Percentiles rank a stretch among this genome's conserved stretches.
These are phyloP conservation scores for Rutstroemia sp. DNA, from an alignment of 2,329 filamentous ascomycete genomes.

Conservation along the genomic window DNA sequence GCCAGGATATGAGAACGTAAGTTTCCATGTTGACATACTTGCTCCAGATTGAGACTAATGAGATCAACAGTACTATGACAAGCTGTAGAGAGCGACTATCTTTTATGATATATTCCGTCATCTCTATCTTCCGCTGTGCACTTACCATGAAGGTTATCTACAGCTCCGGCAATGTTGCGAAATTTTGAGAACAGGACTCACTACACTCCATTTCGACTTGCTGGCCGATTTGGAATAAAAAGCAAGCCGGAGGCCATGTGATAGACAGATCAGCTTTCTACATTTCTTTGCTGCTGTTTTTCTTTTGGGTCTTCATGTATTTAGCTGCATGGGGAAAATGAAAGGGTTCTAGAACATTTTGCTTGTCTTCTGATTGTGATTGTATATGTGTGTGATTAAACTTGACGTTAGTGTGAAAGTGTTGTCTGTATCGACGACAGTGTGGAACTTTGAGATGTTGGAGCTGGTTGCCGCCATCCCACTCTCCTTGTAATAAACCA, in stretches of 20 bases:
- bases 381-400: neutral
- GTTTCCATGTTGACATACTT: constrained; percentile 33
- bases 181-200: constrained; percentile 20
- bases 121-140: constrained; percentile 19
- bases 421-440: no score
- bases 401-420: neutral
- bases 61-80: constrained; percentile 82
- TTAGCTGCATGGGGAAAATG: constrained; percentile 27
- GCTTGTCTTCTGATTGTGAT: neutral
- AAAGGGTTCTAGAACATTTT: constrained; percentile 19
- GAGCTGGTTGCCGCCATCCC: no score
- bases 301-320: constrained; percentile 23
- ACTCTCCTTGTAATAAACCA: no score
- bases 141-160: constrained; percentile 19
- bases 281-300: constrained; percentile 19
- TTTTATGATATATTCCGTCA: constrained; percentile 26
- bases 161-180: constrained; percentile 23
- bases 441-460: no score
- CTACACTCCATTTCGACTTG: constrained; percentile 15
- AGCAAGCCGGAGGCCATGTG: constrained; percentile 22
- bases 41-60: constrained; percentile 33
- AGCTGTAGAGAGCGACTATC: constrained; percentile 62
- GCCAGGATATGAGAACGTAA: constrained; percentile 91
- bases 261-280: constrained; percentile 18
- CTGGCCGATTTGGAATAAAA: constrained; percentile 21